Base-by-base conservation (phyloP, 306 rosid genomes). In the Quercus rubra region DNA sequence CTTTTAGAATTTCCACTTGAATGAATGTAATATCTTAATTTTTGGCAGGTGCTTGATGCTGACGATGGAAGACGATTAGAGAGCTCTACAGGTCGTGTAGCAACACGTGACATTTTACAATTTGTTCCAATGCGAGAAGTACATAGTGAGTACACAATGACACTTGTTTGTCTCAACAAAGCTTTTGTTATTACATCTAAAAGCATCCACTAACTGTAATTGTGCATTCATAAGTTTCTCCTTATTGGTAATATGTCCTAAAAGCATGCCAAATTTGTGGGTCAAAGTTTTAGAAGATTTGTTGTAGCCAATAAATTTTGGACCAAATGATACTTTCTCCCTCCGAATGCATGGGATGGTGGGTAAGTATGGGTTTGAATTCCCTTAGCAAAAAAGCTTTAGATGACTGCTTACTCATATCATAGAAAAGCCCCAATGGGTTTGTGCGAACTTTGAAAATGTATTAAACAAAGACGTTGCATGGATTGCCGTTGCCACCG, bases 61-160 rank as follows among this genome's bases (percentile, higher is more conserved):
- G 97, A 95, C 64, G 76, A 88, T 55, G 97, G 97, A 6, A 77
- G 38, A 20, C 81, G 89, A 31, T 74, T 92, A 77, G 89, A 87
- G 84, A 90, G 98, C 80, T 79, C 90, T 33, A 75, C 86, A 0
- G 97, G 98, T 59, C 97, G 93, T 59, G 28, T 90, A 14, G 94
- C 98, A 15, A 86, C 98, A 12, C 81, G 92, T 57, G 98, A 95
- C 73, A 88, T 93, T 1, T 94, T 92, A 25, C 99, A 95, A 78
- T 95, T 95, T 87, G 94, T 95, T 62, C 90, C 97, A 0, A 90
- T 92, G 91, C 85, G 88, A 76, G 89, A 91, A 70, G 93, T 93
- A 56, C 91, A 90, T 3, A 82, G 99, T 93, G 73, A 85, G 98
- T 81, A 59, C 27, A 21, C 4, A 2, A 17, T 64, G 27, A 17